Conservation (phyloP, 768 basidiomycete genomes). For the Hygrocybe coccinea region DNA sequence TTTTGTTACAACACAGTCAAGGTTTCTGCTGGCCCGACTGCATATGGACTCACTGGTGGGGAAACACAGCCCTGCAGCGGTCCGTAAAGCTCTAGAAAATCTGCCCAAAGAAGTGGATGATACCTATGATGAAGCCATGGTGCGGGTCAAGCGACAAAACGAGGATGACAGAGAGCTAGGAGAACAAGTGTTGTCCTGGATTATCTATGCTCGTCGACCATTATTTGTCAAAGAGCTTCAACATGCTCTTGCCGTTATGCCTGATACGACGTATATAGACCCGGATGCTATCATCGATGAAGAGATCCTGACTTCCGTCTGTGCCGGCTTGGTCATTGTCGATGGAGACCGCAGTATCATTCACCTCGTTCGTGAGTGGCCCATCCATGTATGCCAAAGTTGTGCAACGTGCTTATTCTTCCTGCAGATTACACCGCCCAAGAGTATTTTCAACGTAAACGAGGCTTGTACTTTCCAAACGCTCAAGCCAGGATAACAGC, state of each 20-base stretch:
- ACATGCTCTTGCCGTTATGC: constrained; percentile 4
- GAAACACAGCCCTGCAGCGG: background rate
- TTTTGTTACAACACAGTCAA: background rate
- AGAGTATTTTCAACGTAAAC: background rate
- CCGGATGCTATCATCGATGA: background rate
- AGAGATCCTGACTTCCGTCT: constrained; percentile 5
- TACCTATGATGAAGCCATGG: constrained; percentile 7
- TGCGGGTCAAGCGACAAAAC: constrained; percentile 4
- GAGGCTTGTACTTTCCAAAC: background rate
- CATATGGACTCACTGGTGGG: constrained; percentile 4
- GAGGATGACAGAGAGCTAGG: constrained; percentile 3
- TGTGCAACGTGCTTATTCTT: background rate
- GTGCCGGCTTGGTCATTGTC: constrained; percentile 7
- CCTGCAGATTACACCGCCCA: background rate
- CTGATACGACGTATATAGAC: background rate
- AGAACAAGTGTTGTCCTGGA: background rate
- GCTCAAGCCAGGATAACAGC: background rate
- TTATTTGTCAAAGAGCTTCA: constrained; percentile 5
- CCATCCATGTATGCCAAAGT: background rate
- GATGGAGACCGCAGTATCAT: background rate
- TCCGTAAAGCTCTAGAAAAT: constrained; percentile 1
- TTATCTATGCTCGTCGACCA: constrained; percentile 6
- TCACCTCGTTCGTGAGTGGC: constrained; percentile 6
- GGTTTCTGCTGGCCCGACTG: constrained; percentile 11
- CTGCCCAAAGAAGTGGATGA: constrained; percentile 5